phyloP scores from a whole-genome alignment of 345 rosid species.

The Bruguiera gymnorhiza region DNA sequence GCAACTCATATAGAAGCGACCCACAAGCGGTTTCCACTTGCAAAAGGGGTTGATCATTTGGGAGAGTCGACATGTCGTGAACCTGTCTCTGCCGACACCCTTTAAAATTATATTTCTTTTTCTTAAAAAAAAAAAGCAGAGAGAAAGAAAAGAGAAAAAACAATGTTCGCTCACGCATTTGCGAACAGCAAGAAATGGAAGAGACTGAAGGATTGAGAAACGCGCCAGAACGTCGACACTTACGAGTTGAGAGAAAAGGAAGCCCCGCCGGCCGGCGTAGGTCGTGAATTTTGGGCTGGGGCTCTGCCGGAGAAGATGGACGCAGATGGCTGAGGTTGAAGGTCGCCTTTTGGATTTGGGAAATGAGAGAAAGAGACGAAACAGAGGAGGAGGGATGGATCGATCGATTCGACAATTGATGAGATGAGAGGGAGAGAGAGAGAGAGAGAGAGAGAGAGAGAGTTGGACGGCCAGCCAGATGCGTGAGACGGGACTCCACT shows the following conservation, averaged over 20 bases:
- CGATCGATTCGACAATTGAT: not conserved
- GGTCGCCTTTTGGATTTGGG: too few relatives aligned
- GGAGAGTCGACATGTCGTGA: conserved; percentile 43
- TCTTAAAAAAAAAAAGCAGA: too few relatives aligned
- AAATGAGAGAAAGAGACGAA: too few relatives aligned
- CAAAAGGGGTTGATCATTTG: conserved; percentile 46
- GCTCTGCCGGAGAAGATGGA: too few relatives aligned
- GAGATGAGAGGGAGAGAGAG: not conserved
- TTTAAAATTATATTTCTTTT: not conserved
- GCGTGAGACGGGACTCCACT: too few relatives aligned
- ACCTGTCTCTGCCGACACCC: conserved; percentile 10
- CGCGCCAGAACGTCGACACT: too few relatives aligned
- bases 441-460: not conserved
- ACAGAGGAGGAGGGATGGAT: not conserved
- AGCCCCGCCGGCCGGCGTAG: too few relatives aligned
- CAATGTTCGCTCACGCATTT: not conserved
- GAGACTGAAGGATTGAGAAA: too few relatives aligned
- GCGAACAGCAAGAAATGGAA: not conserved
- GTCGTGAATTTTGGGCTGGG: too few relatives aligned
- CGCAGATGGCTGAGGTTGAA: too few relatives aligned
- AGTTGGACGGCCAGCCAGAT: not conserved
- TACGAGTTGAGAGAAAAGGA: too few relatives aligned
- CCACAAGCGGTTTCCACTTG: conserved; percentile 83
- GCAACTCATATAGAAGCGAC: conserved; percentile 75
- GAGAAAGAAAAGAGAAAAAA: not conserved